Evolutionary conservation across 2,329 filamentous ascomycete species (phyloP).

Genomic region (Camillea tinctor): DNA sequence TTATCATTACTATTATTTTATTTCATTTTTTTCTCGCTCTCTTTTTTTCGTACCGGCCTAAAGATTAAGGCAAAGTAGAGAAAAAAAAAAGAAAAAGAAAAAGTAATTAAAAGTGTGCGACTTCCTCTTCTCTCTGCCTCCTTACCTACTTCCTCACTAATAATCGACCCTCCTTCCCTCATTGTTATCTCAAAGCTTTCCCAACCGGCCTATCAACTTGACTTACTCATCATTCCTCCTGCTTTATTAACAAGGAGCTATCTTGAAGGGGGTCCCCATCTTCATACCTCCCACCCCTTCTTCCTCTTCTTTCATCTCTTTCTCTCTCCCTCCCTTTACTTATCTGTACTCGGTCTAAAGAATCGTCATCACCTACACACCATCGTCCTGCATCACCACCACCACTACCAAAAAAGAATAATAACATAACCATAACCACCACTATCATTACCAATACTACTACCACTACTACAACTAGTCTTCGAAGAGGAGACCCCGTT

Average conservation of each 20-base stretch:
- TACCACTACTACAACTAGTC: no score
- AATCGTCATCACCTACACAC: background rate
- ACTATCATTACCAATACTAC: background rate
- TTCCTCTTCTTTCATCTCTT: background rate
- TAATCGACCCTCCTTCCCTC: background rate
- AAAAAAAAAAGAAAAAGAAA: conserved; percentile 6
- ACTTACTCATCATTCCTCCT: background rate
- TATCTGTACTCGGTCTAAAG: background rate
- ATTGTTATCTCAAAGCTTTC: background rate
- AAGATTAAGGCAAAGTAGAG: no score
- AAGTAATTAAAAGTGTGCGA: background rate
- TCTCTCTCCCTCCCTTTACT: background rate
- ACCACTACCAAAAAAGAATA: no score
- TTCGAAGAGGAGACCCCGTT: no score
- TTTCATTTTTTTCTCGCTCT: background rate
- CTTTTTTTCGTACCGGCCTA: no score
- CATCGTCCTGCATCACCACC: background rate
- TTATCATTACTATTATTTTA: no score
- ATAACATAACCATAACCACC: background rate
- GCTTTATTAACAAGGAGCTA: background rate
- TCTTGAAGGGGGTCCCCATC: background rate
- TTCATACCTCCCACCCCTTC: background rate
- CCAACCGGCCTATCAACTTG: background rate
- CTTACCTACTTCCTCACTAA: conserved; percentile 1
- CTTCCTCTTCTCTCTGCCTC: conserved; percentile 1